Evolutionary conservation across 139 green algal species (phyloP), one percentile per base, ranked within the genome.

Genomic region (Chlamydomonas asymmetrica): DNA sequence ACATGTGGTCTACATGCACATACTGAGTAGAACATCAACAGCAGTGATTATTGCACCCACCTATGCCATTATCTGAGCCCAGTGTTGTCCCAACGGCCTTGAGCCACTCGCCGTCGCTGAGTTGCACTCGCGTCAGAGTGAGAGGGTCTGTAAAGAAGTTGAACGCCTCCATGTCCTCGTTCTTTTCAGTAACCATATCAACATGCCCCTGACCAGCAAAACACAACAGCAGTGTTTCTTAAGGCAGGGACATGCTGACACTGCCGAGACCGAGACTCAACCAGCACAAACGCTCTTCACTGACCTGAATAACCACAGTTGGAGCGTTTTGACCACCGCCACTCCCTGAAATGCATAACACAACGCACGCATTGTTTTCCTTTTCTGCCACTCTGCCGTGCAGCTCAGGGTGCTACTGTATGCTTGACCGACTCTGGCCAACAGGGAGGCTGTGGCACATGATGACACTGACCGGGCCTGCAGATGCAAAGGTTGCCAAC

Each of bases 111-210:
- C 80, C 89, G 5, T 89, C 75, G n/a, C n/a, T n/a, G n/a, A n/a
- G n/a, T n/a, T n/a, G n/a, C n/a, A n/a, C n/a, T 5, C 73, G 63
- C 23, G 74, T 22, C 20, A 94, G 81, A 3, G 37, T 52, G 4
- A 94, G 85, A 18, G 82, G 72, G 54, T 93, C 84, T 2, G 43
- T 71, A 52, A 74, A 43, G 77, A 96, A 96, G 78, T 96, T 83
- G 67, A 92, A 85, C 1, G 37, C 29, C 16, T 75, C n/a, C 2
- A 31, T 16, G 50, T 80, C 79, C 6, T 72, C 65, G 63, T 91
- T 87, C 75, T 93, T 93, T 76, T 93, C 59, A 56, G 68, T 75
- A 34, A 85, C 90, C 90, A 94, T 94, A 75, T 94, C 90, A 18
- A 94, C 69, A 60, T 94, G 90, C 13, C 88, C 87, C 79, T 89